Base-by-base conservation (phyloP, 2,329 filamentous ascomycete species). In the Alternaria gaisen region DNA sequence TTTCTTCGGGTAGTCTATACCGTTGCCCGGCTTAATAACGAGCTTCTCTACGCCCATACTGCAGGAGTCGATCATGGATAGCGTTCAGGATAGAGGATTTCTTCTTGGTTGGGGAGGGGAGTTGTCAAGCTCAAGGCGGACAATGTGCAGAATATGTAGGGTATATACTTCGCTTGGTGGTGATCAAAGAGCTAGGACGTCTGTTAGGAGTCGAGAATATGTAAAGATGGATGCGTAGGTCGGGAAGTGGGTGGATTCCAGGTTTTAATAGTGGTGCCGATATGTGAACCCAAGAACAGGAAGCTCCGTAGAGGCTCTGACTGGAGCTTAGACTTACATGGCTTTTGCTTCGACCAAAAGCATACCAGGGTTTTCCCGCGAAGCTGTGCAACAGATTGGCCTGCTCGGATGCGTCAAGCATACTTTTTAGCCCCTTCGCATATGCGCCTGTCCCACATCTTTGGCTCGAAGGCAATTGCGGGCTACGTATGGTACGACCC, bases 41-140 rank as follows among this genome's bases (percentile, higher is more conserved):
- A 84, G 85, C 84, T 93, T 96, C 61, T 83, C 85, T 74, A 97
- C 91, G 79, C 80, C 80, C 83, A 85, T 84, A 20, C 41, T 73
- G 61, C 32, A 53, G 16, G 32, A 22, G 24, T 32, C 26, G 56
- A 44, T 46, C 58, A 48, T 32, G 41, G 42, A 32, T 50, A 24
- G 30, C n/a, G 28, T 47, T 22, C 47, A 43, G 24, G 28, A 43
- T 48, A 41, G 26, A 36, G 2, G 0, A 8, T 40, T 24, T 50
- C 47, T 22, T n/a, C 3, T 12, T 5, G 28, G 28, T 4, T 11
- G 28, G 1, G 26, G 26, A 11, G 20, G 28, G 5, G 38, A 57
- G 41, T 18, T 46, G 22, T 48, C 16, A 41, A 47, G 41, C 26
- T 42, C 11, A 47, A 28, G 47, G 38, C 30, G 20, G 47, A 38